Base-by-base conservation (phyloP, 192 early-diverging fungal genomes). In the Coemansia sp. region DNA sequence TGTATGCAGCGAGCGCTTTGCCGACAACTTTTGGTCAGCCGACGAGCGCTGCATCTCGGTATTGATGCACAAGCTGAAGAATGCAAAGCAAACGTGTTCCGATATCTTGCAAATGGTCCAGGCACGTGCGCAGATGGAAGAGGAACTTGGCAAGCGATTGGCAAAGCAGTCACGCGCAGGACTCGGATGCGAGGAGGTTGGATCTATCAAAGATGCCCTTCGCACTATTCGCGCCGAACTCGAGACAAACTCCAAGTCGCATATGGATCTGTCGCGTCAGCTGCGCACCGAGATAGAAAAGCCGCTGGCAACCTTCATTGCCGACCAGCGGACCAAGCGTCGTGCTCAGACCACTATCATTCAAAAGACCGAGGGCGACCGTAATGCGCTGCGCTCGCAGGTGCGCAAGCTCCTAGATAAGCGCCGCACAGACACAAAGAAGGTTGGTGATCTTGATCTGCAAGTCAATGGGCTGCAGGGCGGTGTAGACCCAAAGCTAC, bases 21-120 rank as follows among this genome's bases (percentile, higher is more conserved):
- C 73, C 8, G 69, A 81, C 41, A 68, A 72, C 21, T 82, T 82
- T 11, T 82, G 75, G 80, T 68, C 80, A 6, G 21, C 82, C 56
- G 88, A 91, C 55, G 91, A 91, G 80, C 86, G 85, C 4, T 90
- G 91, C 21, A 88, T 88, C 62, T 85, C 87, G 21, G 86, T 83
- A 10, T 72, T 92, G 13, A 87, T 85, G 61, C 78, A 86, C 55
- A 86, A 88, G 60, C 85, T 92, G 72, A 85, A 85, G 65, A 87
- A 80, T 68, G 85, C 89, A 32, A 91, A 91, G 60, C 81, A 86
- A 52, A 91, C 91, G 2, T 88, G 87, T 67, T 79, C 84, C 45
- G 91, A 92, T 67, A 74, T 92, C 6, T 74, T 88, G 62, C 66
- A 76, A 16, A 82, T 92, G 73, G 86, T 89, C 41, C 72, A 80